Evolutionary conservation across 148 eudicot species (phyloP).

Genomic region (Nyssa sinensis): DNA sequence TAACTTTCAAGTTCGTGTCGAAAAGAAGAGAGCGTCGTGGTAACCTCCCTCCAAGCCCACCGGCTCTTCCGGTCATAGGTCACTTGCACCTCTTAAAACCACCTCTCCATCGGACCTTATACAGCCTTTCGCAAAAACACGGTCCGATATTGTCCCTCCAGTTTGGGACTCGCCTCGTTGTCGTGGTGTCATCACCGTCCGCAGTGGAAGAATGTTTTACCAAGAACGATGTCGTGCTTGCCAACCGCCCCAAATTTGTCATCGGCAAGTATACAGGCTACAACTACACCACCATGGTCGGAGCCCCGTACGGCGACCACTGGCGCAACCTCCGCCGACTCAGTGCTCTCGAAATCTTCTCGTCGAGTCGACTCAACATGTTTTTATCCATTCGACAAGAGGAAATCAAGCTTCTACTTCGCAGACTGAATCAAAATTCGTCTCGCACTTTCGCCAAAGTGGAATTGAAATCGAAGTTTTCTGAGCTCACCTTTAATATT

Average conservation of each 20-base stretch:
- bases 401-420: conserved; percentile 27
- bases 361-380: conserved; percentile 27
- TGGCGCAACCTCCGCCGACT: conserved; percentile 49
- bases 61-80: conserved; percentile 19
- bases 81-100: conserved; percentile 29
- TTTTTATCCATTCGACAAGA: conserved; percentile 32
- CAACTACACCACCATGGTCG: conserved; percentile 26
- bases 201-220: conserved; percentile 47
- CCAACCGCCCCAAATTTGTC: conserved; percentile 37
- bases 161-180: conserved; percentile 33
- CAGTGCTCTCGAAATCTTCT: conserved; percentile 30
- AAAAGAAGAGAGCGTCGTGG: not conserved
- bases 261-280: conserved; percentile 33
- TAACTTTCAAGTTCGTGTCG: not conserved
- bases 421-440: conserved; percentile 13
- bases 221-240: conserved; percentile 38
- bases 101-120: conserved; percentile 20
- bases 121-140: conserved; percentile 8
- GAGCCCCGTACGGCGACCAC: conserved; percentile 41
- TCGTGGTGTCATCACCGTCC: conserved; percentile 37
- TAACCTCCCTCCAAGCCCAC: conserved; percentile 32
- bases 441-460: conserved; percentile 20
- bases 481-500: conserved; percentile 27
- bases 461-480: conserved; percentile 35
- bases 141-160: conserved; percentile 36